phyloP scores from a whole-genome alignment of 1,139 yeast species.

The Suhomyces choctaworum region DNA sequence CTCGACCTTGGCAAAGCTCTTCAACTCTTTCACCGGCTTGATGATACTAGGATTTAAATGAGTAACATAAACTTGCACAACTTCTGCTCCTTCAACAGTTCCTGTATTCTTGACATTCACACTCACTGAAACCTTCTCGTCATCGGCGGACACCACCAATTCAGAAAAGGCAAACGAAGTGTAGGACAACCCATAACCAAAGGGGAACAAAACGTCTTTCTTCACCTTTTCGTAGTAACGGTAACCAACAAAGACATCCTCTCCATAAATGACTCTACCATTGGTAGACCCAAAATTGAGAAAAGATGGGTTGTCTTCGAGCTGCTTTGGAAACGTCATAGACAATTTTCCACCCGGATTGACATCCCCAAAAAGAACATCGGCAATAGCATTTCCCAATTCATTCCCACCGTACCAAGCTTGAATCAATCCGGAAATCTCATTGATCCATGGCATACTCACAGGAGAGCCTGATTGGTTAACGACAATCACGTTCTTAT shows the following conservation, averaged over 20 bases:
- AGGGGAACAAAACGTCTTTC: conserved; percentile 52
- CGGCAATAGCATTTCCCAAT: conserved; percentile 30
- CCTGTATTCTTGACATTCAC: conserved; percentile 49
- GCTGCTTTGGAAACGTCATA: conserved; percentile 25
- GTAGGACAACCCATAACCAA: conserved; percentile 63
- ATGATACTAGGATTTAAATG: conserved; percentile 41
- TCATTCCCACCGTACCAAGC: conserved; percentile 45
- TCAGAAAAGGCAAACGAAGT: conserved; percentile 38
- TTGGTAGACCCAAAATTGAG: conserved; percentile 21
- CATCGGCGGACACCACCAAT: conserved; percentile 16
- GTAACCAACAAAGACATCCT: conserved; percentile 61
- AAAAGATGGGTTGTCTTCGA: conserved; percentile 27
- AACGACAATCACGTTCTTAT: conserved; percentile 53
- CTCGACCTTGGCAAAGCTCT: conserved; percentile 51
- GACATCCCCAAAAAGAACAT: conserved; percentile 30
- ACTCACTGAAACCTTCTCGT: conserved; percentile 19
- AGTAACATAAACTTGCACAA: conserved; percentile 47
- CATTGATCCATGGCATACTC: conserved; percentile 54
- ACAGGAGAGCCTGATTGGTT: conserved; percentile 68
- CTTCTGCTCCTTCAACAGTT: conserved; percentile 44
- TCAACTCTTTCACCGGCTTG: conserved; percentile 59
- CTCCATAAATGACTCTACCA: conserved; percentile 57
- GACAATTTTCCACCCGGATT: conserved; percentile 31
- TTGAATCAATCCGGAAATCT: conserved; percentile 51
- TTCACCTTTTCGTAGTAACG: conserved; percentile 55